Percentiles rank a stretch among this genome's conserved stretches.
Conservation (phyloP, 805 yeast genomes). For the Danielozyma ontarioensis region DNA sequence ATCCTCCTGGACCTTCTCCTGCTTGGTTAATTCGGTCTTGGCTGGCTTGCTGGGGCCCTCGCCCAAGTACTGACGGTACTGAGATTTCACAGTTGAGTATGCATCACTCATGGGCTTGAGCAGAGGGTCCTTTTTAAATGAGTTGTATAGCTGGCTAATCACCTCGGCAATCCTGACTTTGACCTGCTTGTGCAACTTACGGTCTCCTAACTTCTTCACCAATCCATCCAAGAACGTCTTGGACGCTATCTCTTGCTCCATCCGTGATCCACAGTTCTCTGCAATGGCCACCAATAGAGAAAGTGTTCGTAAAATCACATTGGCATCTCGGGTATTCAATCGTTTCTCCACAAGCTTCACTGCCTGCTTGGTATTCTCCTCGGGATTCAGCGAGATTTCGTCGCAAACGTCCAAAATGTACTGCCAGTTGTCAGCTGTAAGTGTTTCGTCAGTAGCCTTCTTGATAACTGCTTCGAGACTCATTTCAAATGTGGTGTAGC, state of each 20-base stretch:
- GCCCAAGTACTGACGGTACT: constrained; percentile 26
- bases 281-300: constrained; percentile 35
- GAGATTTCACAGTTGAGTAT: constrained; percentile 42
- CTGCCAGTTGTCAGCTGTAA: constrained; percentile 42
- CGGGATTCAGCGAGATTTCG: constrained; percentile 31
- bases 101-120: constrained; percentile 65
- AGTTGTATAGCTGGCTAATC: constrained; percentile 57
- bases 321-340: constrained; percentile 32
- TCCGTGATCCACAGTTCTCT: constrained; percentile 42
- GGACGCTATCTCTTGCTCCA: constrained; percentile 40
- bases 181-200: constrained; percentile 59
- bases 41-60: constrained; percentile 52
- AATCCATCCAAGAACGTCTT: constrained; percentile 29
- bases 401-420: constrained; percentile 40
- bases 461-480: constrained; percentile 18
- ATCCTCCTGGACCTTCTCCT: constrained; percentile 60
- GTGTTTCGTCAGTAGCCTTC: constrained; percentile 37
- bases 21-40: constrained; percentile 42
- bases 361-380: constrained; percentile 29
- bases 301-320: constrained; percentile 32
- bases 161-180: constrained; percentile 63
- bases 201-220: constrained; percentile 44
- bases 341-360: constrained; percentile 18
- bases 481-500: constrained; percentile 1
- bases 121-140: constrained; percentile 72